Conservation (phyloP, 805 yeast genomes). For the Saccharomycopsis sp. region DNA sequence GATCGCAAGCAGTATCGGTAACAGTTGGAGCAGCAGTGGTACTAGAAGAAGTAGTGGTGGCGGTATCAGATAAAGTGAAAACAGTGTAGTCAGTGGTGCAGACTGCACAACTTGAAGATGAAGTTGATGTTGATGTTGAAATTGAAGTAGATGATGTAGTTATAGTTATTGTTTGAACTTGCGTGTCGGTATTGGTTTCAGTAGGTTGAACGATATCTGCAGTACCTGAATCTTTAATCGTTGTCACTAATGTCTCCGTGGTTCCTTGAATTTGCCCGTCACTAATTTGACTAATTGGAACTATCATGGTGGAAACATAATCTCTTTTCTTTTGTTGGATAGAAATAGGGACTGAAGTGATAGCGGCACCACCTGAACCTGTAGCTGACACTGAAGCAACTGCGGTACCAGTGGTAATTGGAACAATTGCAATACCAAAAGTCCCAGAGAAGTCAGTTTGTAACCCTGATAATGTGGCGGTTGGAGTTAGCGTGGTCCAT, state of each 20-base stretch:
- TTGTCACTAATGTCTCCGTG: slow-evolving; percentile 23
- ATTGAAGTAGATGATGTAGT: slow-evolving; percentile 19
- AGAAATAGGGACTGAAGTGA: slow-evolving; percentile 22
- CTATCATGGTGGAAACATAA: slow-evolving; percentile 25
- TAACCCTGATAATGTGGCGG: slow-evolving; percentile 33
- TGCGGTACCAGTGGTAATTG: slow-evolving; percentile 26
- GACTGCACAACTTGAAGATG: slow-evolving; percentile 19
- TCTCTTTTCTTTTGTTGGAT: slow-evolving; percentile 22
- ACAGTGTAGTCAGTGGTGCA: slow-evolving; percentile 18
- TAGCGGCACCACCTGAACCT: slow-evolving; percentile 9
- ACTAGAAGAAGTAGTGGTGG: slow-evolving; percentile 1
- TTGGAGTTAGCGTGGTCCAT: slow-evolving; percentile 39
- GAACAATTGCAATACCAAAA: slow-evolving; percentile 38
- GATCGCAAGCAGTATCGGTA: slow-evolving; percentile 15
- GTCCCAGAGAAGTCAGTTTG: slow-evolving; percentile 31
- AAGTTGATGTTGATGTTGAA: slow-evolving; percentile 18
- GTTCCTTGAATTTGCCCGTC: slow-evolving; percentile 26
- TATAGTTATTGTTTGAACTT: slow-evolving; percentile 24
- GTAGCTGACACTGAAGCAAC: slow-evolving; percentile 21
- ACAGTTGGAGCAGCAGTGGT: not conserved
- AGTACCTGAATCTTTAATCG: slow-evolving; percentile 9
- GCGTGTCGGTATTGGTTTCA: slow-evolving; percentile 21
- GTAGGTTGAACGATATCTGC: slow-evolving; percentile 17
- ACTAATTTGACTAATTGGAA: slow-evolving; percentile 21
- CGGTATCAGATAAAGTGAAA: slow-evolving; percentile 21